phyloP scores from a whole-genome alignment of 2,329 filamentous ascomycete species.

The Aspergillus oerlinghausenensis region DNA sequence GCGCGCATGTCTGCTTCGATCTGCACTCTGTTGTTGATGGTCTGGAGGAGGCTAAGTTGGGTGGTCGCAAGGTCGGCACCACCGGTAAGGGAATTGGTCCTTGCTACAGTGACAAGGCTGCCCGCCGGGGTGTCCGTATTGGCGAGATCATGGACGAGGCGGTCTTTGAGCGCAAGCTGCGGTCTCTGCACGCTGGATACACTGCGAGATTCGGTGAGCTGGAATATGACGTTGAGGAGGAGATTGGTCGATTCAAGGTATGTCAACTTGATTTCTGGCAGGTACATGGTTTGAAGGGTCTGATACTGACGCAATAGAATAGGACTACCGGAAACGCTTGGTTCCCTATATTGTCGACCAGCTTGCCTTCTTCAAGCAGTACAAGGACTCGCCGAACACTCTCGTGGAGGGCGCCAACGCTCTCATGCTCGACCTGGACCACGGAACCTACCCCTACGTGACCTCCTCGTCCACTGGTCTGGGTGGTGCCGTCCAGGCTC shows the following conservation, averaged over 20 bases:
- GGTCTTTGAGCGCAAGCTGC: constrained; percentile 52
- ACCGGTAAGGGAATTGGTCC: constrained; percentile 52
- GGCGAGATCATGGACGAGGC: constrained; percentile 55
- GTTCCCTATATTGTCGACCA: constrained; percentile 40
- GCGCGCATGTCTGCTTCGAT: constrained; percentile 43
- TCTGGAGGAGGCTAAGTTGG: constrained; percentile 41
- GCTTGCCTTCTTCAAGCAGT: constrained; percentile 51
- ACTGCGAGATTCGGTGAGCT: constrained; percentile 57
- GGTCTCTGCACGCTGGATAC: constrained; percentile 49
- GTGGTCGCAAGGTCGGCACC: constrained; percentile 45
- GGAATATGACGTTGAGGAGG: constrained; percentile 56
- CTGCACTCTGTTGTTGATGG: constrained; percentile 44
- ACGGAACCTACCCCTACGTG: constrained; percentile 50
- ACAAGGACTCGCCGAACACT: constrained; percentile 52
- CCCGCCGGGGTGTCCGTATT: constrained; percentile 55
- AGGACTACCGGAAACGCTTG: constrained; percentile 36
- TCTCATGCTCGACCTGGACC: constrained; percentile 56
- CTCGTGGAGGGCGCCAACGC: constrained; percentile 62
- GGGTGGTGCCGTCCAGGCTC: constrained; percentile 52
- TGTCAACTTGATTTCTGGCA: neutral
- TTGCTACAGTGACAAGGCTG: constrained; percentile 60
- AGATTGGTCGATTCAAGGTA: constrained; percentile 55
- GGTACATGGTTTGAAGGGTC: constrained; percentile 1
- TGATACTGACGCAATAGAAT: neutral
- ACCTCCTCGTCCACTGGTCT: constrained; percentile 46